Percentiles rank a stretch among this genome's conserved stretches.
phyloP scores from a whole-genome alignment of 176 grass and related monocot species.

The Tuctoria greenei region DNA sequence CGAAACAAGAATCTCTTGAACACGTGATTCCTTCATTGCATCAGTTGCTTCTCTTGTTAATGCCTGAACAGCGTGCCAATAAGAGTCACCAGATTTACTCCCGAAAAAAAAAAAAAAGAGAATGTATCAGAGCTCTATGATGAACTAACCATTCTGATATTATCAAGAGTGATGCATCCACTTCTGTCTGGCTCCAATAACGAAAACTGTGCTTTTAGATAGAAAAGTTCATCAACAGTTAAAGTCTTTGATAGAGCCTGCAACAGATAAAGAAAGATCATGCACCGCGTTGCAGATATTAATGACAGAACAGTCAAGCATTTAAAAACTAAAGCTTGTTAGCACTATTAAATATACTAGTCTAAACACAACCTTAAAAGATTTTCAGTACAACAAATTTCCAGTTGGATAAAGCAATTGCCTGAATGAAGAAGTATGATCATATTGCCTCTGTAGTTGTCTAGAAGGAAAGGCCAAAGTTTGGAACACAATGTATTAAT shows the following conservation, averaged over 20 bases:
- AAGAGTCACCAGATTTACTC: conserved; percentile 8
- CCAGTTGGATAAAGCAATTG: not conserved
- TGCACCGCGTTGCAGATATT: conserved; percentile 5
- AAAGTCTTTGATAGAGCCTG: conserved; percentile 84
- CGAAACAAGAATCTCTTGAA: conserved; percentile 67
- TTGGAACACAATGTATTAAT: conserved; percentile 19
- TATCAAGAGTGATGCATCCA: conserved; percentile 79
- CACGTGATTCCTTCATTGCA: conserved; percentile 78
- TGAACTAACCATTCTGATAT: conserved; percentile 71
- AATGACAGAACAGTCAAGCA: conserved; percentile 17
- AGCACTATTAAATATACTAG: not conserved
- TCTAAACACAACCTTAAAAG: conserved; percentile 9
- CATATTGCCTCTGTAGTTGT: not conserved
- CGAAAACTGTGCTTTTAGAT: conserved; percentile 73
- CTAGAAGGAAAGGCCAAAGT: conserved; percentile 11
- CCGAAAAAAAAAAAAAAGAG: not conserved
- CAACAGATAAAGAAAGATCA: conserved; percentile 25
- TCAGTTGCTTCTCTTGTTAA: conserved; percentile 72
- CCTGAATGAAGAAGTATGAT: not conserved
- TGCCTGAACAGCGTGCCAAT: conserved; percentile 36
- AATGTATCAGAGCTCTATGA: conserved; percentile 6
- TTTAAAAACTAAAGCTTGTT: conserved; percentile 7
- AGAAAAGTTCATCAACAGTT: conserved; percentile 75
- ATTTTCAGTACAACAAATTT: conserved; percentile 6
- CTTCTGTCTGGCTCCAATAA: conserved; percentile 69